Conservation (phyloP, 2,329 filamentous ascomycete genomes). For the Phialemonium atrogriseum region DNA sequence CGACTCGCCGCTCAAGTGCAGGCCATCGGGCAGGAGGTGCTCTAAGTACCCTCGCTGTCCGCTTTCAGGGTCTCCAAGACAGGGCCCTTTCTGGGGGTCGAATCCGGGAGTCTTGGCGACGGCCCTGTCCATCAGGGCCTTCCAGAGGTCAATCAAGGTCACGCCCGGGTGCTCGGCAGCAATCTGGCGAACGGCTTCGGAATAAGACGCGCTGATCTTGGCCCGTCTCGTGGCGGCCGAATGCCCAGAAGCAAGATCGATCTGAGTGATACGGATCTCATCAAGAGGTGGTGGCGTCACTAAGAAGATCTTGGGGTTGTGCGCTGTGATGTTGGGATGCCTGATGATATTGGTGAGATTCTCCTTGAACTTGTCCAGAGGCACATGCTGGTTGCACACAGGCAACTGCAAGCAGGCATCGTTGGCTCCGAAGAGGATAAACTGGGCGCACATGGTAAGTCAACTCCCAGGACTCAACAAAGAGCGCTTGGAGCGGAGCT, state of each 20-base stretch:
- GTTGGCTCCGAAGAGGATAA: slow-evolving; percentile 83
- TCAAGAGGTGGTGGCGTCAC: slow-evolving; percentile 79
- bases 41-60: slow-evolving; percentile 43
- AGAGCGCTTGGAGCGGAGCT: slow-evolving; percentile 16
- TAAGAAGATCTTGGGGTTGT: slow-evolving; percentile 66
- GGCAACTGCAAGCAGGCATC: slow-evolving; percentile 65
- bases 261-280: slow-evolving; percentile 53
- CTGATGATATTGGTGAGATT: slow-evolving; percentile 66
- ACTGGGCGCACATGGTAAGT: slow-evolving; percentile 36
- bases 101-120: slow-evolving; percentile 48
- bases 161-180: slow-evolving; percentile 60
- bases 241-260: slow-evolving; percentile 39
- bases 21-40: slow-evolving; percentile 45
- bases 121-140: slow-evolving; percentile 65
- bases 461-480: no score
- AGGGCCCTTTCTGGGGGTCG: slow-evolving; percentile 34
- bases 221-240: slow-evolving; percentile 33
- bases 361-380: slow-evolving; percentile 63
- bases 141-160: slow-evolving; percentile 71
- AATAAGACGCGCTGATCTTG: slow-evolving; percentile 44
- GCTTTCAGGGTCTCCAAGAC: slow-evolving; percentile 41
- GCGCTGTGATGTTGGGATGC: slow-evolving; percentile 60
- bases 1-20: slow-evolving; percentile 46
- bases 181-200: slow-evolving; percentile 55
- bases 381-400: slow-evolving; percentile 64